Base-by-base conservation (phyloP, 345 rosid species). In the Euphorbia lathyris region DNA sequence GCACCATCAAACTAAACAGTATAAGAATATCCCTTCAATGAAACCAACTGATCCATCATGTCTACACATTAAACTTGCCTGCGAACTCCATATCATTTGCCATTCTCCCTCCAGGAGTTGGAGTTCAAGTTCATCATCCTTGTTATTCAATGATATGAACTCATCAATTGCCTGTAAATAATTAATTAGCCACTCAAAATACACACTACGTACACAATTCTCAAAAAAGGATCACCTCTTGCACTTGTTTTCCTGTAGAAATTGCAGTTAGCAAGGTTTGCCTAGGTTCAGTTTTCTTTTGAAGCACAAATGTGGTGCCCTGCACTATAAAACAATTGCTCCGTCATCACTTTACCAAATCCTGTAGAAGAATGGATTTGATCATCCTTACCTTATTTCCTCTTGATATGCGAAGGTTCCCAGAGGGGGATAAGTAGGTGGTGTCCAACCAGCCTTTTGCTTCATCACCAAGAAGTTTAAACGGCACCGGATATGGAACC, bases 41-140 rank as follows among this genome's bases (percentile, higher is more conserved):
- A n/a, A n/a, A n/a, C n/a, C n/a, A n/a, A n/a, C n/a, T n/a, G n/a
- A n/a, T n/a, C n/a, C n/a, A n/a, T n/a, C n/a, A 45, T 45, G 3
- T 45, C 19, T 45, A 45, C 17, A 45, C 19, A 12, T 20, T 16
- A 11, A 22, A 63, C 10, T 56, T 30, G 91, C 98, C 91, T 92
- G 97, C 40, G 99, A 95, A 82, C 97, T 95, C 97, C 99, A 95
- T 62, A 90, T 77, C 99, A 95, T 91, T 68, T 88, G 90, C 99
- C 97, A 95, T 69, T 83, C 92, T 71, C 99, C 99, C 19, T 91
- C 97, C n/a, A n/a, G n/a, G n/a, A 8, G 78, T 20, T n/a, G n/a
- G 12, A 94, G 90, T 48, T 87, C 82, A n/a, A 72, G 74, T 61
- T 84, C 96, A 38, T 82, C 83, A 58, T 81, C 48, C 23, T 73